Evolutionary conservation across 345 rosid genomes (phyloP).

Genomic region (Salix dunnii): DNA sequence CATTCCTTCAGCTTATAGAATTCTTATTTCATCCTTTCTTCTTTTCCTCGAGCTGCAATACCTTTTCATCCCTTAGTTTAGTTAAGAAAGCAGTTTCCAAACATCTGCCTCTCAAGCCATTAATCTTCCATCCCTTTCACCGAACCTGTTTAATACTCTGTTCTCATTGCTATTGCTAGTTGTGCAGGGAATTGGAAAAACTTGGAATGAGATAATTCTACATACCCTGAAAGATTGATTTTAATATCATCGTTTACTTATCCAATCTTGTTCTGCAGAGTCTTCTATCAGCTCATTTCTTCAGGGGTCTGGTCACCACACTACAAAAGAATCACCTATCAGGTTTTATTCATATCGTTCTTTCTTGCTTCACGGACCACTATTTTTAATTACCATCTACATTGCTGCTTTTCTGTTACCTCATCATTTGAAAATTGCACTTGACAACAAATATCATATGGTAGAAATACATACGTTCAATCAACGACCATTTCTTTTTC

Average conservation of each 20-base stretch:
- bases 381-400: neutral
- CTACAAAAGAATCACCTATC: conserved; percentile 19
- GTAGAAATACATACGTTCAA: neutral
- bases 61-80: neutral
- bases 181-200: neutral
- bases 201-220: neutral
- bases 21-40: neutral
- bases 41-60: too few species aligned
- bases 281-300: conserved; percentile 21
- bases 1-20: neutral
- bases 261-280: conserved; percentile 29
- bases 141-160: neutral
- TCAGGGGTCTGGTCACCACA: conserved; percentile 5
- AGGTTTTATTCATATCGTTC: conserved; percentile 21
- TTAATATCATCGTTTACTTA: neutral
- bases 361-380: neutral
- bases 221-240: neutral
- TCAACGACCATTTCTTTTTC: neutral
- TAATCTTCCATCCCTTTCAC: too few species aligned
- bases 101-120: neutral
- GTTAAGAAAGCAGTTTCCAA: neutral
- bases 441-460: neutral
- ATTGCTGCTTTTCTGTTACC: too few species aligned
- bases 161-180: neutral
- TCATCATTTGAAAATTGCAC: neutral